These are phyloP conservation scores for Thermothelomyces thermophilus DNA, from an alignment of 2,329 filamentous ascomycete species.

Conservation along the genomic window DNA sequence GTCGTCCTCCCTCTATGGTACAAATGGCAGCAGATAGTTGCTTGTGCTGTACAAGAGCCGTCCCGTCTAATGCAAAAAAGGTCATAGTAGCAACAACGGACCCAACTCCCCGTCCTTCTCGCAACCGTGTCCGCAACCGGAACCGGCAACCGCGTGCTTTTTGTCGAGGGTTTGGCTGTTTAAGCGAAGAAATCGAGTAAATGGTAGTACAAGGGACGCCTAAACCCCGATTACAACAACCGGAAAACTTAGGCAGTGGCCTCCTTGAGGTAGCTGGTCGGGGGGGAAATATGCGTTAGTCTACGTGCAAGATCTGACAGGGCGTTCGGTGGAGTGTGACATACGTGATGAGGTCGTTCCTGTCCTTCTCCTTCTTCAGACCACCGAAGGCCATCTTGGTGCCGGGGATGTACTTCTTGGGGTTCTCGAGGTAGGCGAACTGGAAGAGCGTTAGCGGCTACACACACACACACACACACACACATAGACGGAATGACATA, in stretches of 20 bases:
- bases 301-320: background rate
- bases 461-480: background rate
- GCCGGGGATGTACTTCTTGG: constrained; percentile 99
- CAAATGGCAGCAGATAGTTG: constrained; percentile 11
- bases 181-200: background rate
- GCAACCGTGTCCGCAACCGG: background rate
- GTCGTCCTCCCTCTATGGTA: constrained; percentile 24
- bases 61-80: constrained; percentile 28
- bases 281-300: background rate
- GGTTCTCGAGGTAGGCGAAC: constrained; percentile 99
- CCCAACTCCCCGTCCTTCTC: constrained; percentile 4
- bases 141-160: background rate
- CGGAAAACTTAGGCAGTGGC: constrained; percentile 11
- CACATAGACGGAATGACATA: constrained; percentile 39
- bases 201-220: constrained; percentile 12
- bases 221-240: background rate
- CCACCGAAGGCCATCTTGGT: constrained; percentile 99
- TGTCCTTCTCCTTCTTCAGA: constrained; percentile 99
- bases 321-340: constrained; percentile 27
- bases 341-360: constrained; percentile 97
- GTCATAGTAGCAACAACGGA: constrained; percentile 2
- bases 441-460: constrained; percentile 31
- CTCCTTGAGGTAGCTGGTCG: constrained; percentile 17
- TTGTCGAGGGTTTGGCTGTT: background rate
- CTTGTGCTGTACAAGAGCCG: constrained; percentile 13